Evolutionary conservation across 208 protist genomes (phyloP), one percentile per base, ranked within the genome.

Genomic region (Leishmania mexicana): DNA sequence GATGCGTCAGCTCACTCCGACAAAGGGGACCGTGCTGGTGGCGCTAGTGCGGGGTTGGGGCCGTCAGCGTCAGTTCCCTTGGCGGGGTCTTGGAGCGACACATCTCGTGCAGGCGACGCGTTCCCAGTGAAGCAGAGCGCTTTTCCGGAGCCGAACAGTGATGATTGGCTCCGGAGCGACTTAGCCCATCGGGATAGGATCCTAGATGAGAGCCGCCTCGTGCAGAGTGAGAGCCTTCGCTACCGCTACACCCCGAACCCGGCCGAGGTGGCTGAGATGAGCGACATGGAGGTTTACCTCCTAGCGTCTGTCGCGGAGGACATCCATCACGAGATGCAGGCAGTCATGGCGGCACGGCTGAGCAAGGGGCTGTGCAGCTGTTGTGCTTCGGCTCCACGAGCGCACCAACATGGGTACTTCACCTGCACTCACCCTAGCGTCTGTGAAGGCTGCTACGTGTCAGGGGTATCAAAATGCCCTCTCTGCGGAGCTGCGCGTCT

Each of bases 231-330:
- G 68, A 85, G 91, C 31, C 81, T 95, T 35, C 79, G 80, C 2
- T 75, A 90, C 53, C 83, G 84, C 72, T 94, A 95, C 88, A 89
- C 80, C 3, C 92, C 93, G 1, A 89, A 92, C 53, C 89, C 93
- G 0, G 93, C 87, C 15, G 89, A 92, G 28, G 88, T 96, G 21
- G 89, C 87, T 11, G 83, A 84, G 67, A 94, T 96, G 92, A 88
- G 84, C n/a, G 93, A 96, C 72, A 88, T 88, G 76, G 89, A 96
- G 51, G 88, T 95, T n/a, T 92, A 85, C 83, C 58, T 91, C 1
- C 75, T 95, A 10, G 68, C 80, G 35, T 85, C 90, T 40, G 60
- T 94, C 3, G 40, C 93, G 31, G 47, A 49, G 19, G 79, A 93
- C 6, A 70, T 91, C 8, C 74, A 76, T 54, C 31, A 81, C 21